Base-by-base conservation (phyloP, 192 early-diverging fungal genomes). In the Fimicolochytrium jonesii region DNA sequence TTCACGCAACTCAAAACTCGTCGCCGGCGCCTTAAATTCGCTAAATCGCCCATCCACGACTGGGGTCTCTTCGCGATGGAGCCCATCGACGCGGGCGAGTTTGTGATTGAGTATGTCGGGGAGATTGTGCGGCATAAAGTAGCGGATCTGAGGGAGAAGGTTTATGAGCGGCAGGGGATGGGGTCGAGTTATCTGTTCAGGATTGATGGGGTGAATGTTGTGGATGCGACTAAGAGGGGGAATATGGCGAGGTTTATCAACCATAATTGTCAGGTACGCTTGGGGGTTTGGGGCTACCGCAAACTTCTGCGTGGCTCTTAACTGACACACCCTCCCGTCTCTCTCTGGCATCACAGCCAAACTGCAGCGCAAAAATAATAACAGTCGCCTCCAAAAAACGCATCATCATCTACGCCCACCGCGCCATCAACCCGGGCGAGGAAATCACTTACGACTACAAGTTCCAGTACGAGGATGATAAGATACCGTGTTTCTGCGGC, bases 391-490 rank as follows among this genome's bases (percentile, higher is more conserved):
- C 89, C 13, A 85, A 87, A 33, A 97, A 95, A 73, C 91, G 91
- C 58, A 98, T 98, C 71, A 95, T 94, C 35, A 99, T 99, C 59
- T 98, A 99, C 74, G 97, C 97, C 34, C 92, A 92, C 71, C 76
- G 88, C 18, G 89, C 93, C 53, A 97, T 98, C 61, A 84, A 90
- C 58, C 87, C 84, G 45, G 95, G 92, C 30, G 95, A 98, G 62
- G 97, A 99, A 67, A 92, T 99, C 61, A 99, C 97, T 0, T 99
- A 99, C 68, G 93, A 99, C 70, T 99, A 99, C 84, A 95, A 97
- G 79, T 93, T 91, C 67, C 90, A 90, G 4, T 78, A 92, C 46
- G 92, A 94, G 60, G 87, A 87, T 11, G 89, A 90, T 60, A 99
- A 99, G 76, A 97, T 99, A 59, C 96, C 95, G n/a, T 99, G 96